Conservation (phyloP, 441 rosid genomes). For the Mallotus japonicus region DNA sequence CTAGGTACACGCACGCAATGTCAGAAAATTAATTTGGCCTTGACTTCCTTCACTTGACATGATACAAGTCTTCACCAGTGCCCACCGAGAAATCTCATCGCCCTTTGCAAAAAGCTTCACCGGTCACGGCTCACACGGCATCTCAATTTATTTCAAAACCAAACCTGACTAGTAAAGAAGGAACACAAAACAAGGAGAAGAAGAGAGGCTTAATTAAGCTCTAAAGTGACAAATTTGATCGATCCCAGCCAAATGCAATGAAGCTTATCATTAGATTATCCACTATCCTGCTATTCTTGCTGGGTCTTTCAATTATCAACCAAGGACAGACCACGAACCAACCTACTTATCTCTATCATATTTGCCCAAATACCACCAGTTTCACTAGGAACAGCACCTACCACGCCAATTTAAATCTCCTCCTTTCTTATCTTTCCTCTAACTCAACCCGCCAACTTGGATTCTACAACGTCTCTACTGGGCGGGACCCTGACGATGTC, state of each 20-base stretch:
- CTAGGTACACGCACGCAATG: too few species aligned
- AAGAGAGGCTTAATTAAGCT: too few species aligned
- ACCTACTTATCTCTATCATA: background rate
- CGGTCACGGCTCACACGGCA: too few species aligned
- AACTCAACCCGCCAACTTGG: background rate
- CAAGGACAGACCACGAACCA: background rate
- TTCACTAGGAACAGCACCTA: conserved; percentile 16
- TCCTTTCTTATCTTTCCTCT: conserved; percentile 19
- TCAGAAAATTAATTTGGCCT: too few species aligned
- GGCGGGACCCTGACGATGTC: background rate
- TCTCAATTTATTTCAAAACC: too few species aligned
- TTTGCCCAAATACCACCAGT: conserved; percentile 15
- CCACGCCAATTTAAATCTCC: conserved; percentile 12
- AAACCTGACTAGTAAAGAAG: too few species aligned
- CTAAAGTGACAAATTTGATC: background rate
- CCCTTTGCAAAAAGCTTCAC: too few species aligned
- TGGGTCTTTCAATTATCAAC: background rate
- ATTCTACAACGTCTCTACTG: background rate
- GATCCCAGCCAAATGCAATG: background rate
- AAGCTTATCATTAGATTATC: background rate
- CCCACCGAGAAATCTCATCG: too few species aligned
- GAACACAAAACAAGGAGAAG: too few species aligned
- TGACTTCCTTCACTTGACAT: too few species aligned
- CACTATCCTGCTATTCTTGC: background rate
- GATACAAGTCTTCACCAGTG: too few species aligned